Conservation (phyloP, 2,329 filamentous ascomycete species). For the Cladosporium sp. region DNA sequence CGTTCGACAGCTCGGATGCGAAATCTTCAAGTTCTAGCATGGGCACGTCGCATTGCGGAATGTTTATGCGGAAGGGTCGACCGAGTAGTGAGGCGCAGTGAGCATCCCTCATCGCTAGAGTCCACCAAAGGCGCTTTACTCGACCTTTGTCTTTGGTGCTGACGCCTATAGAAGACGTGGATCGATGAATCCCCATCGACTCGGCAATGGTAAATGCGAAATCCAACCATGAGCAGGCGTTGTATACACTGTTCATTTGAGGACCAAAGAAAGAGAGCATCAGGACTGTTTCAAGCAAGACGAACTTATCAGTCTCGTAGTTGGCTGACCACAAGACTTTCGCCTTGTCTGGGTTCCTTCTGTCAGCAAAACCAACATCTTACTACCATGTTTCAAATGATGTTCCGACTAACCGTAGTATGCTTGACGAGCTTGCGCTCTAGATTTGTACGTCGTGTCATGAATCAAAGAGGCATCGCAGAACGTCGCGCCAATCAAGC, state of each 20-base stretch:
- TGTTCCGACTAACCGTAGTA: constrained; percentile 6
- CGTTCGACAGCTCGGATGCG: constrained; percentile 1
- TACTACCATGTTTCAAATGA: too few species aligned
- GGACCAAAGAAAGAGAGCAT: constrained; percentile 21
- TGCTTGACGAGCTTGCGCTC: constrained; percentile 1
- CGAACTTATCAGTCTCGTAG: constrained; percentile 22
- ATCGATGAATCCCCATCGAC: constrained; percentile 22
- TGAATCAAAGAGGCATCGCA: constrained; percentile 9
- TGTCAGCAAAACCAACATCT: not conserved
- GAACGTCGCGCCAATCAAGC: constrained; percentile 4
- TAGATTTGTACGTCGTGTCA: not conserved
- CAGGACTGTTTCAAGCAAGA: constrained; percentile 18
- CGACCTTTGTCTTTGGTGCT: constrained; percentile 17
- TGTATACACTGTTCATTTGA: constrained; percentile 20
- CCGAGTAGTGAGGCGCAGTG: constrained; percentile 18
- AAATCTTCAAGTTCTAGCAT: constrained; percentile 18
- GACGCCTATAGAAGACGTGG: constrained; percentile 13
- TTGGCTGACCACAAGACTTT: constrained; percentile 20
- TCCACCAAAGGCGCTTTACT: constrained; percentile 22
- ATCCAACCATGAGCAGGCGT: constrained; percentile 20
- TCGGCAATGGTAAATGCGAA: constrained; percentile 22
- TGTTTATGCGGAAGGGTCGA: constrained; percentile 21
- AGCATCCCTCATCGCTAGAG: constrained; percentile 20
- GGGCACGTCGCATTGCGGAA: constrained; percentile 19
- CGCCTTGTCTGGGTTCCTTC: constrained; percentile 14